Percentiles rank a stretch among this genome's conserved stretches.
phyloP scores from a whole-genome alignment of 2,329 filamentous ascomycete species.

The Aureobasidium sp. region DNA sequence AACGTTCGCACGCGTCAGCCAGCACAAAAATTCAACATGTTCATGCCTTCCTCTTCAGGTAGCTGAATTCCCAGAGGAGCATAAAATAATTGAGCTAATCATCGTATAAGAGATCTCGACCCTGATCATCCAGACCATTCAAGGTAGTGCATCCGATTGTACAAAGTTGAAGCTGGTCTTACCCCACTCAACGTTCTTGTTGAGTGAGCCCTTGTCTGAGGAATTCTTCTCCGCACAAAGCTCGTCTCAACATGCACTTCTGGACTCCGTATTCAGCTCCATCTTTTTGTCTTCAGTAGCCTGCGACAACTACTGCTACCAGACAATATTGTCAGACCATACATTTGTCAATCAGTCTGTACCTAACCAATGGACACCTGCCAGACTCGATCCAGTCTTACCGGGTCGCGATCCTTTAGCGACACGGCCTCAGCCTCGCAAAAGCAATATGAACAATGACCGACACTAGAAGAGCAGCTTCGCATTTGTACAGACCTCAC shows the following conservation, averaged over 20 bases:
- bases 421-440: not conserved
- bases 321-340: not conserved
- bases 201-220: not conserved
- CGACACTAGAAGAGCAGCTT: too few species aligned
- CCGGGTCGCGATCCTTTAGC: too few species aligned
- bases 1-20: not conserved
- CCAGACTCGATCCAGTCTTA: not conserved
- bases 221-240: not conserved
- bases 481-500: too few species aligned
- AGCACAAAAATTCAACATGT: not conserved
- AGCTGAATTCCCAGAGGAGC: not conserved
- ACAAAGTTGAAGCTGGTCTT: not conserved
- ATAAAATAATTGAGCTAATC: not conserved
- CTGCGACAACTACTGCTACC: not conserved
- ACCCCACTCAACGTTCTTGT: slow-evolving; percentile 8
- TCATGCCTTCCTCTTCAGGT: not conserved
- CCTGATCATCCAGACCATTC: not conserved
- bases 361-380: not conserved
- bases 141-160: slow-evolving; percentile 1
- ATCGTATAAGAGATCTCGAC: not conserved
- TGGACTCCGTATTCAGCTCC: slow-evolving; percentile 10
- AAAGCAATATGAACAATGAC: not conserved
- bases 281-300: slow-evolving; percentile 7
- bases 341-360: not conserved
- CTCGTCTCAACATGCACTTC: slow-evolving; percentile 12